Conservation (phyloP, 345 rosid species). For the Combretum micranthum region DNA sequence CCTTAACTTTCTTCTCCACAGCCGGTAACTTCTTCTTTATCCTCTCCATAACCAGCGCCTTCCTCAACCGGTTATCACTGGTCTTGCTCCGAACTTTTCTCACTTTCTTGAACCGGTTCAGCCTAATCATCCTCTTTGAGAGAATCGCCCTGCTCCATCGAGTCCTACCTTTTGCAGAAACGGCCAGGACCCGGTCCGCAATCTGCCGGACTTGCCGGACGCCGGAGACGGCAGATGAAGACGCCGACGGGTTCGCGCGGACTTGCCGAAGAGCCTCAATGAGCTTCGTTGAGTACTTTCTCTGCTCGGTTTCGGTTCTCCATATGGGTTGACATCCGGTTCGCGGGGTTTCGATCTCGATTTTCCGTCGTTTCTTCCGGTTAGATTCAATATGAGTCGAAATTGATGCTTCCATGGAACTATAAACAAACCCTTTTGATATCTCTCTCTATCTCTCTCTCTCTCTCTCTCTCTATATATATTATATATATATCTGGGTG, state of each 20-base stretch:
- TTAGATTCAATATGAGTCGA: conserved; percentile 23
- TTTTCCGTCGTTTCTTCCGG: conserved; percentile 44
- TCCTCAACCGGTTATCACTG: conserved; percentile 22
- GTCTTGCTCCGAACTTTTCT: conserved; percentile 34
- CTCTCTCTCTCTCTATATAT: neutral
- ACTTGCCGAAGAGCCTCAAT: conserved; percentile 46
- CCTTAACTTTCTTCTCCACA: conserved; percentile 42
- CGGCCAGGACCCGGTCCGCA: conserved; percentile 51
- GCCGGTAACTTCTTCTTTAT: conserved; percentile 32
- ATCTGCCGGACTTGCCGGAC: conserved; percentile 32
- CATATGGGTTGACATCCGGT: conserved; percentile 28
- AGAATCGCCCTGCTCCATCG: conserved; percentile 78
- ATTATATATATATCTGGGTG: too few relatives aligned
- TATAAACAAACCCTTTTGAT: neutral
- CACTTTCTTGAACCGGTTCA: conserved; percentile 27
- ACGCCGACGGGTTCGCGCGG: conserved; percentile 17
- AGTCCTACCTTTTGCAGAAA: conserved; percentile 47
- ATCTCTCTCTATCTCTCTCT: neutral
- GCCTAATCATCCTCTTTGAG: conserved; percentile 23
- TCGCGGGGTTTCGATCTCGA: conserved; percentile 4
- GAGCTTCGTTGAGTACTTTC: conserved; percentile 65
- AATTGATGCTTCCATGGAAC: conserved; percentile 19
- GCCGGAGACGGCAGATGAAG: conserved; percentile 2
- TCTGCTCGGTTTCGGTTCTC: conserved; percentile 49
- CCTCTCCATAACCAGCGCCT: conserved; percentile 4